A percentile compares a stretch with the other conserved stretches of the same genome.
phyloP scores from a whole-genome alignment of 345 rosid species.

The Salix koriyanagi region DNA sequence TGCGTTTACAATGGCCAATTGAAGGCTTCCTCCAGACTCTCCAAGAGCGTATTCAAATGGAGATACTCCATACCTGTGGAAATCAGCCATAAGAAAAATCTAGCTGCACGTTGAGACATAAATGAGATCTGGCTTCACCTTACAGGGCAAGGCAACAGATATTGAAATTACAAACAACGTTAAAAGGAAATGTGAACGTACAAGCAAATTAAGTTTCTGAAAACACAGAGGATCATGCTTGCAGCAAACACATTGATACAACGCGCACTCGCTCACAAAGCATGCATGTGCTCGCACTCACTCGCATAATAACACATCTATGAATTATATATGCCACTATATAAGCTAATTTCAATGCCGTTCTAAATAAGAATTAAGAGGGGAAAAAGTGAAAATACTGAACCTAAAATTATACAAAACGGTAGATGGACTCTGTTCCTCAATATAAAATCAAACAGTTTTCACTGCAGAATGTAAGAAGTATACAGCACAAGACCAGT shows the following conservation, averaged over 20 bases:
- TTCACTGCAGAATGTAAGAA: not conserved
- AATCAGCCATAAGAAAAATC: not conserved
- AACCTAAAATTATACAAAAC: not conserved
- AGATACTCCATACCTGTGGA: conserved; percentile 76
- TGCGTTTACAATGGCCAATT: conserved; percentile 83
- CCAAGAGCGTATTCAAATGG: conserved; percentile 98
- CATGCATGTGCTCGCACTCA: not conserved
- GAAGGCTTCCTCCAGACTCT: conserved; percentile 97
- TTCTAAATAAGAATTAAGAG: not conserved
- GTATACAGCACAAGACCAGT: not conserved
- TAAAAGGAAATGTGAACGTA: not conserved
- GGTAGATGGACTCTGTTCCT: not conserved
- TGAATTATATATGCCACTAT: not conserved
- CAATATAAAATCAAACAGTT: not conserved
- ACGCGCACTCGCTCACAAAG: not conserved
- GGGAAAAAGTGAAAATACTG: not conserved
- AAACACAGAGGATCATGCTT: not conserved
- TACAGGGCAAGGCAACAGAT: not conserved
- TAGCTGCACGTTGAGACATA: not conserved
- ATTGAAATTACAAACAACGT: not conserved
- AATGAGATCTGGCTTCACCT: not conserved
- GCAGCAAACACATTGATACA: not conserved
- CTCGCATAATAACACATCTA: not conserved
- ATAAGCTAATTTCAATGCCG: not conserved
- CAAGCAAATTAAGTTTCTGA: not conserved